Evolutionary conservation across 1,139 yeast genomes (phyloP), one percentile per base, ranked within the genome.

Genomic region (Lodderomyces elongisporus): DNA sequence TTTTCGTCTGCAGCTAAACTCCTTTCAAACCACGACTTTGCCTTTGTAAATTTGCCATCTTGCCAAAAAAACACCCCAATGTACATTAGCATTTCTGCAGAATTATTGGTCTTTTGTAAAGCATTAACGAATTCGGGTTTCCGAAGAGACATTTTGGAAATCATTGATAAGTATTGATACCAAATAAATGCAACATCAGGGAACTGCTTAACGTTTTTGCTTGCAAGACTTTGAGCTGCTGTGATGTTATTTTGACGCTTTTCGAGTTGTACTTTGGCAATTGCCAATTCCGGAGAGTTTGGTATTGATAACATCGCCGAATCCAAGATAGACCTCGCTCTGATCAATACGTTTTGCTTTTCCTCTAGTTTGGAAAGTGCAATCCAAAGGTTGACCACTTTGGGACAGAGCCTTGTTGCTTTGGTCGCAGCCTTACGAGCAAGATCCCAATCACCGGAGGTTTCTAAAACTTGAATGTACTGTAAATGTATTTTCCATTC

Each of bases 281-380:
- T 51, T 79, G 87, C 80, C 2, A 88, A 44, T 10, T 38, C 37
- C 21, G 75, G 83, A 24, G 61, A 59, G 3, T 62, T 48, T 0
- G 80, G 77, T 37, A 71, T 72, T 21, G 64, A 62, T 12, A 77
- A 45, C 3, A 85, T 54, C 0, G 87, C 95, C 23, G 76, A 62
- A 45, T 87, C 96, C 12, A 88, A 55, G 1, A 73, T 65, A 0
- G 95, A 79, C 37, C 96, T 71, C 0, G 95, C 91, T 38, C 76
- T 66, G 4, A 80, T 70, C 5, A 51, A 39, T 6, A 69, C 62
- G 0, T 61, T 61, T 5, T 69, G 52, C 1, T 49, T 34, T 36
- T 68, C 74, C 41, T 80, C 83, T 2, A 77, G 42, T 1, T 52
- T 44, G 0, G 88, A 65, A n/a, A 77, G 51, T 3, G 60, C 41